These are phyloP conservation scores for Pterocarpus macrocarpus DNA, from an alignment of 306 rosid genomes.

Conservation along the genomic window DNA sequence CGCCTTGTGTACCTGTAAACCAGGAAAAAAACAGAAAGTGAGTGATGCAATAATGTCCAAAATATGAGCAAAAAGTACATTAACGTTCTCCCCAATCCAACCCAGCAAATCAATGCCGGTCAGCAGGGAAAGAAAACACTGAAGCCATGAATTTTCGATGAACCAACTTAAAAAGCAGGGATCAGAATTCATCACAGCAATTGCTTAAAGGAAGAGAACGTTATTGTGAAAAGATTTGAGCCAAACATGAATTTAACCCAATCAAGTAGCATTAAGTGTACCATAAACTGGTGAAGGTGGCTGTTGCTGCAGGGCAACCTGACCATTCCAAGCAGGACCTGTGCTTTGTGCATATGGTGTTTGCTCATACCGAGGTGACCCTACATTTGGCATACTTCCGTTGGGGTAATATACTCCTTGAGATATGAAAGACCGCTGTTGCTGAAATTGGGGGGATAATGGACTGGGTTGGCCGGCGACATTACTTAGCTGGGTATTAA, in stretches of 20 bases:
- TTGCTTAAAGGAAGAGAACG: conserved; percentile 39
- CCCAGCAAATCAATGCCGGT: conserved; percentile 33
- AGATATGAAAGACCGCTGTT: conserved; percentile 67
- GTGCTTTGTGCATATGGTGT: conserved; percentile 63
- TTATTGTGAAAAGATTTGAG: conserved; percentile 45
- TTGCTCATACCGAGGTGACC: conserved; percentile 75
- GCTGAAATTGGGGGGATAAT: conserved; percentile 62
- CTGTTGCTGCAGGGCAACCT: conserved; percentile 67
- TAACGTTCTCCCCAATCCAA: conserved; percentile 36
- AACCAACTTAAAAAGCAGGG: conserved; percentile 35
- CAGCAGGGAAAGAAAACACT: conserved; percentile 13
- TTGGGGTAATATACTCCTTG: conserved; percentile 72
- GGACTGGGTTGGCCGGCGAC: conserved; percentile 57
- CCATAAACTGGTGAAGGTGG: conserved; percentile 77
- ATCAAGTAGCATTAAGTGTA: conserved; percentile 50
- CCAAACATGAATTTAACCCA: conserved; percentile 36
- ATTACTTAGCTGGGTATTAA: conserved; percentile 61
- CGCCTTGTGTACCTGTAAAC: conserved; percentile 66
- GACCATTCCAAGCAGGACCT: conserved; percentile 86
- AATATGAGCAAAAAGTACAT: conserved; percentile 27
- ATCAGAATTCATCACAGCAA: conserved; percentile 19
- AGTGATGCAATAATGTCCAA: conserved; percentile 24
- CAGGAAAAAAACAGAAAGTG: conserved; percentile 22
- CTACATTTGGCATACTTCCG: conserved; percentile 66
- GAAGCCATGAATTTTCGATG: neutral